These are phyloP conservation scores for Brasilioporus rufonigricans DNA, from an alignment of 768 basidiomycete species.

Conservation along the genomic window DNA sequence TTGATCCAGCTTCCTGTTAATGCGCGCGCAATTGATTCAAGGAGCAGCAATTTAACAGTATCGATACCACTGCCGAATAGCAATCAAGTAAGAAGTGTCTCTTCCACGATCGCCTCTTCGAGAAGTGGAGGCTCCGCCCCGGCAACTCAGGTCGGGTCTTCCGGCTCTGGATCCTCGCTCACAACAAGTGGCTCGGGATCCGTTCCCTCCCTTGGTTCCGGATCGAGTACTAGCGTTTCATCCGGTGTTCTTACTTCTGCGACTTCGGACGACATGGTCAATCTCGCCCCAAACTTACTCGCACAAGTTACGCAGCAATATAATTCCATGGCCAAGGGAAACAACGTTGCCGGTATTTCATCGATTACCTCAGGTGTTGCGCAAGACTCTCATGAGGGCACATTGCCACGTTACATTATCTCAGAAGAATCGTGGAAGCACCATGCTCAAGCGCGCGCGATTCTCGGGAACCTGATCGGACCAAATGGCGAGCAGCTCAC, in stretches of 20 bases:
- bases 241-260: constrained; percentile 49
- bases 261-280: constrained; percentile 54
- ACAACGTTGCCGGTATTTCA: constrained; percentile 24
- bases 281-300: constrained; percentile 43
- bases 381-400: constrained; percentile 42
- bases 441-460: constrained; percentile 78
- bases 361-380: constrained; percentile 35
- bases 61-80: constrained; percentile 47
- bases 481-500: constrained; percentile 85
- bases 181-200: constrained; percentile 48
- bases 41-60: constrained; percentile 42
- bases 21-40: constrained; percentile 27
- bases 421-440: constrained; percentile 83
- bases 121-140: constrained; percentile 19
- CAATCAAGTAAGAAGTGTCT: constrained; percentile 60
- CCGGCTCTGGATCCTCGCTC: constrained; percentile 47
- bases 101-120: constrained; percentile 58
- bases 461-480: constrained; percentile 79
- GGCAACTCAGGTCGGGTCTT: constrained; percentile 35
- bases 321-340: constrained; percentile 33
- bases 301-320: constrained; percentile 51
- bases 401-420: constrained; percentile 53
- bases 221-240: constrained; percentile 43
- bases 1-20: constrained; percentile 43
- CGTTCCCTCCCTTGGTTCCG: constrained; percentile 49